Percentiles rank a stretch among this genome's conserved stretches.
These are phyloP conservation scores for Parmelia sp. DNA, from an alignment of 495 filamentous ascomycete genomes.

Conservation along the genomic window DNA sequence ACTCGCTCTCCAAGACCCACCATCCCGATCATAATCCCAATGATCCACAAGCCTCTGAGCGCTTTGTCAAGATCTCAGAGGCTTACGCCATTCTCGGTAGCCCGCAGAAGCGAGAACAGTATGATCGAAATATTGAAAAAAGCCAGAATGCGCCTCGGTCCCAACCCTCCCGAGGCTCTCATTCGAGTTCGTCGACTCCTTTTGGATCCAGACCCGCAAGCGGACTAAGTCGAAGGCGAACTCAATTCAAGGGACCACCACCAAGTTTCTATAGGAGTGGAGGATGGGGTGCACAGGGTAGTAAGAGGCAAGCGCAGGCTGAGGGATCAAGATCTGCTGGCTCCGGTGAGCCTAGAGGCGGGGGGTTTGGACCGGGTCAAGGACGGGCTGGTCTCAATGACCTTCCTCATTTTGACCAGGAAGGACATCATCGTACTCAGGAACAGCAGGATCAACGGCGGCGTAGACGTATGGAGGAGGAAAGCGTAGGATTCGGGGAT, in stretches of 20 bases:
- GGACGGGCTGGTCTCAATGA: conserved; percentile 37
- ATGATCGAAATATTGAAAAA: conserved; percentile 63
- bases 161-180: conserved; percentile 20
- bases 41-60: conserved; percentile 63
- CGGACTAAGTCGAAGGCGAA: conserved; percentile 69
- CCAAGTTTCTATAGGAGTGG: conserved; percentile 80
- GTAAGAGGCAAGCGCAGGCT: conserved; percentile 19
- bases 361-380: conserved; percentile 42
- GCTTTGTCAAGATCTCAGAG: conserved; percentile 80
- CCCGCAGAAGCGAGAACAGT: conserved; percentile 62
- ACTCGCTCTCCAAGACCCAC: conserved; percentile 81
- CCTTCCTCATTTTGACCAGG: conserved; percentile 58
- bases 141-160: conserved; percentile 28
- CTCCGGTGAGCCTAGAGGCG: conserved; percentile 16
- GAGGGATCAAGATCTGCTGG: conserved; percentile 21
- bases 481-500: conserved; percentile 28
- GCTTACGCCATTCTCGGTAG: conserved; percentile 76
- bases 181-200: conserved; percentile 23
- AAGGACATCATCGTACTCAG: conserved; percentile 63
- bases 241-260: conserved; percentile 75
- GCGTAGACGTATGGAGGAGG: conserved; percentile 27
- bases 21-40: conserved; percentile 86
- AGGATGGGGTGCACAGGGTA: conserved; percentile 48
- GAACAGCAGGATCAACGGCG: conserved; percentile 49
- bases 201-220: conserved; percentile 67